Conservation (phyloP, 2,329 filamentous ascomycete genomes). For the Podosphaera aphanis region DNA sequence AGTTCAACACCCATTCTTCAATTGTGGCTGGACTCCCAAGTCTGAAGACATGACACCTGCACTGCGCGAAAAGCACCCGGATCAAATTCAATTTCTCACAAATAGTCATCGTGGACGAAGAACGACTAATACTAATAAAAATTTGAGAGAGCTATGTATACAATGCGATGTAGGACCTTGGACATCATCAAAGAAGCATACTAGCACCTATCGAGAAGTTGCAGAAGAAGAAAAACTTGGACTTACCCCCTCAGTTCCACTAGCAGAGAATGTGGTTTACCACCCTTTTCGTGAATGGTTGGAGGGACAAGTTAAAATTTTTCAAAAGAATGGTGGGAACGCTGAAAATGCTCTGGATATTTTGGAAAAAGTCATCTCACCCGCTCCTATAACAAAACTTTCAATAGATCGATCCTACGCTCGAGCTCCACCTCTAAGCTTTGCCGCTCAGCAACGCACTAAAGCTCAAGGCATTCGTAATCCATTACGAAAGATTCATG, state of each 20-base stretch:
- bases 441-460: constrained; percentile 40
- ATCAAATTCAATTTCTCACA: constrained; percentile 30
- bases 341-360: constrained; percentile 4
- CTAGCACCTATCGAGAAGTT: constrained; percentile 35
- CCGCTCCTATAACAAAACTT: constrained; percentile 2
- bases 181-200: constrained; percentile 23
- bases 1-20: constrained; percentile 61
- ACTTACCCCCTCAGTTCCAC: constrained; percentile 36
- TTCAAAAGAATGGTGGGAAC: constrained; percentile 3
- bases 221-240: constrained; percentile 44
- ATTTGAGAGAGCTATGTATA: constrained; percentile 31
- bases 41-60: constrained; percentile 33
- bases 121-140: constrained; percentile 19
- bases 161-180: constrained; percentile 36
- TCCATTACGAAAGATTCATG: constrained; percentile 3
- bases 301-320: constrained; percentile 22
- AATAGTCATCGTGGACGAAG: constrained; percentile 21
- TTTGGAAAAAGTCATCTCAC: constrained; percentile 5
- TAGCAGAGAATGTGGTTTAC: constrained; percentile 38
- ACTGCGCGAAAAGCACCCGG: constrained; percentile 32
- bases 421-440: constrained; percentile 34
- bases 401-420: constrained; percentile 15
- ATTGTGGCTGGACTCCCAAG: constrained; percentile 47
- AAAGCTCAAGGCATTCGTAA: constrained; percentile 23
- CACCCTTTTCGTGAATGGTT: constrained; percentile 38